Base-by-base conservation (phyloP, 2,329 filamentous ascomycete species). In the Aureobasidium subglaciale region DNA sequence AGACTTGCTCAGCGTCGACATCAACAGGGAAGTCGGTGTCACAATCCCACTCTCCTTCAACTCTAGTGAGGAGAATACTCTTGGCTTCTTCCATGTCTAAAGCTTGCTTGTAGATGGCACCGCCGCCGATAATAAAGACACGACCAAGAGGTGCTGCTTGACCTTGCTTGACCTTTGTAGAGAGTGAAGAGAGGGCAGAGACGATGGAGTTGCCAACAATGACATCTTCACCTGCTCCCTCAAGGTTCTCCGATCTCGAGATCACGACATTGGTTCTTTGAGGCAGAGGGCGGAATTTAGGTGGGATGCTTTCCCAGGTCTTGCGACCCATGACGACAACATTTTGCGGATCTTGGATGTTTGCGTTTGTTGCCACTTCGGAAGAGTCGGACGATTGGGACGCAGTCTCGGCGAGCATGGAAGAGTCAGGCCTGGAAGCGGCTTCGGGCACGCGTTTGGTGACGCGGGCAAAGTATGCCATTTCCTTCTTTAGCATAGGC, bases 271-370 rank as follows among this genome's bases (percentile, higher is more conserved):
- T 97, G 49, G 90, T 75, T 9, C 93, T 78, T 59, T 84, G 86
- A 59, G 83, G 85, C 30, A 99, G 78, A 16, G 93, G 93, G 2
- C 90, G 80, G 68, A 93, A 90, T 50, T 78, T 80, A 6, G 76
- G 67, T 2, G 93, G 92, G 58, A 99, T 92, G 61, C 85, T 90
- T 52, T 95, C 90, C 86, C 92, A 99, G 0, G 93, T 99, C 72
- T 95, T 96, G 66, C 93, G 87, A 58, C 93, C 93, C 93, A 99
- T 99, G 63, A 99, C 86, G 50, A 97, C 88, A 16, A 88, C 87
- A 70, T 78, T 78, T 29, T 70, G 60, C 10, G 53, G 30, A 15
- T 55, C n/a, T 38, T 42, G 22, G n/a, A 49, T 49, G 32, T 35
- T 58, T 27, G 32, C 25, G 22, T 30, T 29, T 42, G 42, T 27